These are phyloP conservation scores for Lachnellula occidentalis DNA, from an alignment of 2,329 filamentous ascomycete species.

Conservation along the genomic window DNA sequence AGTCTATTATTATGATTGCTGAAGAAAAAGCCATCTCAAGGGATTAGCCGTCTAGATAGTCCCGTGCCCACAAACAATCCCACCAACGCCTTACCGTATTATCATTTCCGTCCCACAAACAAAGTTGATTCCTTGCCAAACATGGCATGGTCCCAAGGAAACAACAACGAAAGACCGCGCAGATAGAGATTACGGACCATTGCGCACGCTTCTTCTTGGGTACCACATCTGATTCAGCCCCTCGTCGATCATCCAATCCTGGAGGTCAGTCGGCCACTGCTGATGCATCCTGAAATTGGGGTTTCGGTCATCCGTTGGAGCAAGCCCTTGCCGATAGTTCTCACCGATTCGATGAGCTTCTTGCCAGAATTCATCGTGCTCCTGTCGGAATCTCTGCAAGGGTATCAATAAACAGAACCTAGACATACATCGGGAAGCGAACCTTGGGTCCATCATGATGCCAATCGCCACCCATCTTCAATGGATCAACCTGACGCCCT, in stretches of 20 bases:
- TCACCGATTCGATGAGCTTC: constrained; percentile 24
- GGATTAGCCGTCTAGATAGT: too few relatives aligned
- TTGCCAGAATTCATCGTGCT: constrained; percentile 28
- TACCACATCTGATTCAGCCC: neutral
- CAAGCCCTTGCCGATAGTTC: constrained; percentile 11
- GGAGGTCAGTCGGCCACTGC: constrained; percentile 9
- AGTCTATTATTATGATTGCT: too few relatives aligned
- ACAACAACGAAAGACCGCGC: too few relatives aligned
- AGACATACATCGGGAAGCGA: neutral
- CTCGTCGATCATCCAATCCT: constrained; percentile 7
- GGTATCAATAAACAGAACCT: constrained; percentile 1
- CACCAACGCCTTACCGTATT: too few relatives aligned
- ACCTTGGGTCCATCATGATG: constrained; percentile 24
- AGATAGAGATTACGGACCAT: neutral
- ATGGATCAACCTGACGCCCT: constrained; percentile 9
- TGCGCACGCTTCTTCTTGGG: neutral
- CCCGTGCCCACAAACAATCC: too few relatives aligned
- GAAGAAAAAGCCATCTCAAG: too few relatives aligned
- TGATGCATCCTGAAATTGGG: constrained; percentile 14
- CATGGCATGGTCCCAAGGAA: too few relatives aligned
- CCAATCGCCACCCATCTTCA: constrained; percentile 25
- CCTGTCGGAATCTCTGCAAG: constrained; percentile 22
- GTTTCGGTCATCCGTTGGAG: neutral
- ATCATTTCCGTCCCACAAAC: too few relatives aligned
- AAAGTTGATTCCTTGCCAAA: too few relatives aligned